A percentile compares a stretch with the other conserved stretches of the same genome.
These are phyloP conservation scores for Dimocarpus longan DNA, from an alignment of 345 rosid genomes.

Conservation along the genomic window DNA sequence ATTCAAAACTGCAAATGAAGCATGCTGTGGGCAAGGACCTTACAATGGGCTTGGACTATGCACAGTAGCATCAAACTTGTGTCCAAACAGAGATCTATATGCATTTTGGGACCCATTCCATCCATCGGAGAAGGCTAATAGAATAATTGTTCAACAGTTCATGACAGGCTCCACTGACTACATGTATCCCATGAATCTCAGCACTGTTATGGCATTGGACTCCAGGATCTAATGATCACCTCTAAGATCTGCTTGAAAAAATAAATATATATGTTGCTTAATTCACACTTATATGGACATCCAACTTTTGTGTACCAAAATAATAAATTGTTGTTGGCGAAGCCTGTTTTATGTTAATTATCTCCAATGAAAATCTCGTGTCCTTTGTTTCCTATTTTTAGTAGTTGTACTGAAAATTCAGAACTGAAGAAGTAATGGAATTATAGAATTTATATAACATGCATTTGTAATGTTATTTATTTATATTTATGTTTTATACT, in stretches of 20 bases:
- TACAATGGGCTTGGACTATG: slow-evolving; percentile 86
- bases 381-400: neutral
- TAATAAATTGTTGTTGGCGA: neutral
- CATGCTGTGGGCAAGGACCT: slow-evolving; percentile 97
- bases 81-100: slow-evolving; percentile 60
- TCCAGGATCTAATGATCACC: slow-evolving; percentile 20
- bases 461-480: too few species aligned
- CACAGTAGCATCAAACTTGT: slow-evolving; percentile 69
- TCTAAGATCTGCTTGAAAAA: neutral
- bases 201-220: slow-evolving; percentile 67
- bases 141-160: slow-evolving; percentile 55
- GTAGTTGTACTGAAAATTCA: too few species aligned
- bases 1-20: slow-evolving; percentile 68
- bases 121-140: slow-evolving; percentile 76
- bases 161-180: slow-evolving; percentile 49
- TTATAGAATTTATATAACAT: too few species aligned
- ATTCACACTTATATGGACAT: neutral
- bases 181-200: slow-evolving; percentile 92
- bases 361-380: neutral
- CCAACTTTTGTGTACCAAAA: neutral
- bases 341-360: neutral
- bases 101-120: slow-evolving; percentile 95
- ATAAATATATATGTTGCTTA: too few species aligned
- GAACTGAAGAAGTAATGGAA: too few species aligned
- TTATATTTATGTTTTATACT: too few species aligned